Percentiles rank a stretch among this genome's conserved stretches.
These are phyloP conservation scores for Stemphylium vesicarium DNA, from an alignment of 2,329 filamentous ascomycete species.

Conservation along the genomic window DNA sequence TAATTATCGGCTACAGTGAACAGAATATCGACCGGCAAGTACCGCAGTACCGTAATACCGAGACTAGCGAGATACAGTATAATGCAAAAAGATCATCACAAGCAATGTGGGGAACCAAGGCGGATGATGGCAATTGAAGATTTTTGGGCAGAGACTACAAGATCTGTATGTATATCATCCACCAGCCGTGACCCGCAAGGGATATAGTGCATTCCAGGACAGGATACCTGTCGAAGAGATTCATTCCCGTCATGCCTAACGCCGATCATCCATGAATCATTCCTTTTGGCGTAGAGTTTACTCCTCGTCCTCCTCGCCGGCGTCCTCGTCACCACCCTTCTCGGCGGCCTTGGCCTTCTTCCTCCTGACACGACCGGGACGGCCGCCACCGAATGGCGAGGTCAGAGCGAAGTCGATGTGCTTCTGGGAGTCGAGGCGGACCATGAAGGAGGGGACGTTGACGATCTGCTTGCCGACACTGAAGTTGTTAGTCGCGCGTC, in stretches of 20 bases:
- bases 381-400: constrained; percentile 97
- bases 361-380: constrained; percentile 95
- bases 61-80: background rate
- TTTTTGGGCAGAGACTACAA: constrained; percentile 45
- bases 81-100: background rate
- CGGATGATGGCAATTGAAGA: constrained; percentile 42
- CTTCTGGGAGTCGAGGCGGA: constrained; percentile 99
- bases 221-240: constrained; percentile 36
- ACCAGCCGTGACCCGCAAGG: constrained; percentile 37
- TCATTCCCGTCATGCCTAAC: constrained; percentile 48
- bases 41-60: too few relatives aligned
- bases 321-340: constrained; percentile 78
- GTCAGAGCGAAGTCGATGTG: constrained; percentile 99
- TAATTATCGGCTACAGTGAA: too few relatives aligned
- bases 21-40: too few relatives aligned
- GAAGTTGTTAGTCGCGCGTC: constrained; percentile 20
- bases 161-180: constrained; percentile 32
- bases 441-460: constrained; percentile 99
- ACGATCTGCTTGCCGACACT: constrained; percentile 99
- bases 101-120: background rate
- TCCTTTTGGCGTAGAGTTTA: constrained; percentile 40
- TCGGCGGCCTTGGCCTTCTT: constrained; percentile 99
- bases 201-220: constrained; percentile 42
- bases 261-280: constrained; percentile 46
- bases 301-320: constrained; percentile 88